Evolutionary conservation across 1,139 yeast genomes (phyloP).

Genomic region (Geotrichum aggregatum): DNA sequence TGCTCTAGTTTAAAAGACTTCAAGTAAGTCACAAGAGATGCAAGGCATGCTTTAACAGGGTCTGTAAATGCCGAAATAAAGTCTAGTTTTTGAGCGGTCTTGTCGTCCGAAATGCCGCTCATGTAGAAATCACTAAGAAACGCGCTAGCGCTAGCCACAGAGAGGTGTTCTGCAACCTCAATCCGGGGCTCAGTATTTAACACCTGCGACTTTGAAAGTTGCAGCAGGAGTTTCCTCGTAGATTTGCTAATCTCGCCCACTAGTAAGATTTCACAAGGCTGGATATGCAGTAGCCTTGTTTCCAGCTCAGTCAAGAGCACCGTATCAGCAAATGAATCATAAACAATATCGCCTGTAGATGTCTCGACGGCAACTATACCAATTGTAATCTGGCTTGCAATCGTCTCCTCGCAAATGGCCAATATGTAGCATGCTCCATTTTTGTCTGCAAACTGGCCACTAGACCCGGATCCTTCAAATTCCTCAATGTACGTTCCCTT

Average conservation of each 20-base stretch:
- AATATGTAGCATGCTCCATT: conserved; percentile 16
- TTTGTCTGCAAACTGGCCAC: conserved; percentile 27
- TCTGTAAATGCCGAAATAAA: conserved; percentile 20
- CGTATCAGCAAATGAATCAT: conserved; percentile 62
- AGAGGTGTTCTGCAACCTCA: conserved; percentile 16
- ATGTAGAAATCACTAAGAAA: conserved; percentile 24
- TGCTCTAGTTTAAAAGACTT: conserved; percentile 57
- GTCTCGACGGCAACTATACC: conserved; percentile 69
- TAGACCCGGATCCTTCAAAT: conserved; percentile 25
- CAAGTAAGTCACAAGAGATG: conserved; percentile 51
- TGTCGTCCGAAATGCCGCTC: conserved; percentile 10
- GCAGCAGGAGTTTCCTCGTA: conserved; percentile 34
- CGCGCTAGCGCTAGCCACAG: conserved; percentile 1
- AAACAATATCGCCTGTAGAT: conserved; percentile 69
- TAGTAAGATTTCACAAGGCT: conserved; percentile 67
- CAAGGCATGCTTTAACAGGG: conserved; percentile 45
- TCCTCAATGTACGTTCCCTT: conserved; percentile 79
- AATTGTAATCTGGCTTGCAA: conserved; percentile 31
- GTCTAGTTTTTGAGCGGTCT: conserved; percentile 12
- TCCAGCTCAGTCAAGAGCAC: conserved; percentile 57
- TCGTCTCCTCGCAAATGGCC: conserved; percentile 6
- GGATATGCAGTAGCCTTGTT: conserved; percentile 65
- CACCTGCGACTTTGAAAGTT: conserved; percentile 20
- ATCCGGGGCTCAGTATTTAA: conserved; percentile 15
- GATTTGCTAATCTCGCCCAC: conserved; percentile 41